Conservation (phyloP, 2,329 filamentous ascomycete species). For the Monosporascus sp. region DNA sequence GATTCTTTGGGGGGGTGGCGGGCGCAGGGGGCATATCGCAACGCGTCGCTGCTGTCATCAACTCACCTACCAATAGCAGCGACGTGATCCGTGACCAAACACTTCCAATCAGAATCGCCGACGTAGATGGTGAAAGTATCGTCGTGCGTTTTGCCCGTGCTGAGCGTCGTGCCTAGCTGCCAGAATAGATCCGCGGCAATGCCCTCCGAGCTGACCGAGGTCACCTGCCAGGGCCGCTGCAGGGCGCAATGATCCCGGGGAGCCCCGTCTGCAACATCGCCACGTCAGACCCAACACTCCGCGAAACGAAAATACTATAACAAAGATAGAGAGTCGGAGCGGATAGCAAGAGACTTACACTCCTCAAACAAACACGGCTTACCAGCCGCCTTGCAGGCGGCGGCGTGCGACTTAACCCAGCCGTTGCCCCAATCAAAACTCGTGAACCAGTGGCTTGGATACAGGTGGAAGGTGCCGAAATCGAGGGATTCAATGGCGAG, state of each 20-base stretch:
- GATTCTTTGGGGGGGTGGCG: too few relatives aligned
- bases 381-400: slow-evolving; percentile 32
- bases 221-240: slow-evolving; percentile 25
- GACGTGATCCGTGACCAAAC: slow-evolving; percentile 41
- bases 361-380: slow-evolving; percentile 37
- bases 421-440: slow-evolving; percentile 28
- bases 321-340: not conserved
- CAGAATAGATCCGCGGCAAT: slow-evolving; percentile 27
- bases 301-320: not conserved
- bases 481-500: slow-evolving; percentile 20
- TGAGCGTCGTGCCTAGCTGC: slow-evolving; percentile 28
- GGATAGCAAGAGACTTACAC: slow-evolving; percentile 24
- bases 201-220: slow-evolving; percentile 20
- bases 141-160: slow-evolving; percentile 35
- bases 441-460: slow-evolving; percentile 31
- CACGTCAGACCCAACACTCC: not conserved
- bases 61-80: slow-evolving; percentile 19
- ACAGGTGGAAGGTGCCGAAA: slow-evolving; percentile 33
- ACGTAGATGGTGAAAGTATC: slow-evolving; percentile 43
- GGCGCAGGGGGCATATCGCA: too few relatives aligned
- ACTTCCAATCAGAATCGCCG: slow-evolving; percentile 35
- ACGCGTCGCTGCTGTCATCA: too few relatives aligned
- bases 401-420: slow-evolving; percentile 33
- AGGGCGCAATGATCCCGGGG: slow-evolving; percentile 22
- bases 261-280: slow-evolving; percentile 18